Evolutionary conservation across 164 flowering plant genomes (phyloP).

Genomic region (Paratinospora sagittata): DNA sequence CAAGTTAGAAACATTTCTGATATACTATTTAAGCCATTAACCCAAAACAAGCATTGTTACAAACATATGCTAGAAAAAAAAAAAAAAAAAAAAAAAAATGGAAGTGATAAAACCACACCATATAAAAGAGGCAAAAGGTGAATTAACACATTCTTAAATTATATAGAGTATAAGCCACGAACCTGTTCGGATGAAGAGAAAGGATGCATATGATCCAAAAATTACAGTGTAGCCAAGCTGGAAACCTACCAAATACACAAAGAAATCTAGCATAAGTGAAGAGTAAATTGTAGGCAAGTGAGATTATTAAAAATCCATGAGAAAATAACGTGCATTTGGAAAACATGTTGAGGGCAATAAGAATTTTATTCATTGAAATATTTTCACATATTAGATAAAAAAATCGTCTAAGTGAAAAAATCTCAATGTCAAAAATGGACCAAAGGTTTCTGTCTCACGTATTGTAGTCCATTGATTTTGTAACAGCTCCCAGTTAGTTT

Average conservation of each 20-base stretch:
- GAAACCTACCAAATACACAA: conserved; percentile 46
- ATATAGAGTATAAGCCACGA: conserved; percentile 12
- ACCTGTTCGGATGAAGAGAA: conserved; percentile 90
- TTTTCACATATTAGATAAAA: no score
- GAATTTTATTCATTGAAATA: no score
- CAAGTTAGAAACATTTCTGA: neutral
- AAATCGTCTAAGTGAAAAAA: no score
- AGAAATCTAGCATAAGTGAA: neutral
- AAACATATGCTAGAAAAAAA: neutral
- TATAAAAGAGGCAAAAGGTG: neutral
- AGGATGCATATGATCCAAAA: conserved; percentile 88
- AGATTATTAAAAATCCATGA: neutral
- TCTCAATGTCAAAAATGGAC: no score
- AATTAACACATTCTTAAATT: neutral
- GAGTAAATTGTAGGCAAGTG: neutral
- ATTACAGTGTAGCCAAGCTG: conserved; percentile 90
- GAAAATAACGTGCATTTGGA: neutral
- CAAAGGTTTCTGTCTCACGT: no score
- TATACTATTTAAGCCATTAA: no score
- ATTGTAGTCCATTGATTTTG: no score
- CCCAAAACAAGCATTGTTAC: neutral
- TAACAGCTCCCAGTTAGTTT: no score
- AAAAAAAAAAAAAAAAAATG: no score
- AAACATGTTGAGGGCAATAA: no score
- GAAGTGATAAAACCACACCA: neutral